These are phyloP conservation scores for Tricholoma matsutake DNA, from an alignment of 768 basidiomycete species.

Conservation along the genomic window DNA sequence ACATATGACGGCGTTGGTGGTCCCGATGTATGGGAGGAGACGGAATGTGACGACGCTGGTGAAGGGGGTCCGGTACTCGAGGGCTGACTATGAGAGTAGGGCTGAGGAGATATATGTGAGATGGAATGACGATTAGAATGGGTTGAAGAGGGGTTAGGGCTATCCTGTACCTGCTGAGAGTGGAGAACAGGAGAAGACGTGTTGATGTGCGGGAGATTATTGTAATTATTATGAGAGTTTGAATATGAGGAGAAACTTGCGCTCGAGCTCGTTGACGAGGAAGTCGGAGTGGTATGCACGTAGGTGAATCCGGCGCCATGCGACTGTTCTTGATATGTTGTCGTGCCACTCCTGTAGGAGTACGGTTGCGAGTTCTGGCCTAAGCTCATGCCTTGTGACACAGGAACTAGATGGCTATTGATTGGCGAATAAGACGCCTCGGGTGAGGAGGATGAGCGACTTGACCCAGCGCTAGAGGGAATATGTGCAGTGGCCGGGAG, in stretches of 20 bases:
- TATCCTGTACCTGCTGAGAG: conserved; percentile 16
- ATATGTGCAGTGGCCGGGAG: conserved; percentile 39
- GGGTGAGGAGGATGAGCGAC: conserved; percentile 45
- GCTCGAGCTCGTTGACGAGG: conserved; percentile 22
- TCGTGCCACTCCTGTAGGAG: conserved; percentile 37
- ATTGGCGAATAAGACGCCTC: conserved; percentile 40
- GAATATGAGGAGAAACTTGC: conserved; percentile 32
- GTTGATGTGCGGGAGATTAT: conserved; percentile 21
- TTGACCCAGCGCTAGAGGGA: conserved; percentile 30
- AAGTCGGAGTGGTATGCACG: conserved; percentile 34
- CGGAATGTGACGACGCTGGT: conserved; percentile 50
- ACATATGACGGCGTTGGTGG: conserved; percentile 45
- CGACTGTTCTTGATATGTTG: conserved; percentile 44
- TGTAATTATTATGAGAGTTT: conserved; percentile 25
- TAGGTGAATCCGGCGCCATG: conserved; percentile 35
- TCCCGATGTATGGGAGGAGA: conserved; percentile 41
- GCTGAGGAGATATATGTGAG: conserved; percentile 54
- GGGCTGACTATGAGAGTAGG: conserved; percentile 37
- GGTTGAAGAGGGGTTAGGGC: conserved; percentile 29
- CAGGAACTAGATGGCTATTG: conserved; percentile 22
- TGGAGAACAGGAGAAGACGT: conserved; percentile 17
- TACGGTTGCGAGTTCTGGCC: conserved; percentile 24
- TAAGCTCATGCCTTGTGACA: conserved; percentile 19
- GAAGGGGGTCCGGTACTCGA: conserved; percentile 42
- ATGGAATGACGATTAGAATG: conserved; percentile 53